Conservation (phyloP, 2,329 filamentous ascomycete species). For the Diatrype stigma region DNA sequence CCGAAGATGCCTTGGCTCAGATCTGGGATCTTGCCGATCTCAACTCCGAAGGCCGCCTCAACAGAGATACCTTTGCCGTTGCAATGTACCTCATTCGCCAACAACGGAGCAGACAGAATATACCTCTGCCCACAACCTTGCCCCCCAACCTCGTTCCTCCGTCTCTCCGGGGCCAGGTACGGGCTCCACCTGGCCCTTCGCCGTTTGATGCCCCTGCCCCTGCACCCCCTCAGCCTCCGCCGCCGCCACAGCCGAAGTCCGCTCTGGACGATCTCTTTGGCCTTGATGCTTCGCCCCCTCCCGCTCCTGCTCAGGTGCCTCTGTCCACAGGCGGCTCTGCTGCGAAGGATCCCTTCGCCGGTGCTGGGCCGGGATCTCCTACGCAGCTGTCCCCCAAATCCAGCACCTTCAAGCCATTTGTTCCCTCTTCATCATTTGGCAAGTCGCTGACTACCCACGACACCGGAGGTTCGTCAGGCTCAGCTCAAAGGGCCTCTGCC, state of each 20-base stretch:
- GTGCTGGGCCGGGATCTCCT: slow-evolving; percentile 52
- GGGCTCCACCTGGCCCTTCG: slow-evolving; percentile 44
- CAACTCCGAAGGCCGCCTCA: slow-evolving; percentile 81
- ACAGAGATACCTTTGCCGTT: slow-evolving; percentile 88
- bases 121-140: slow-evolving; percentile 67
- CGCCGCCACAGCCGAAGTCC: slow-evolving; percentile 58
- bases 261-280: slow-evolving; percentile 93
- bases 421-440: slow-evolving; percentile 89
- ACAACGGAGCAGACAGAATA: slow-evolving; percentile 69
- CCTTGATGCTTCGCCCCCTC: slow-evolving; percentile 64
- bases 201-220: slow-evolving; percentile 44
- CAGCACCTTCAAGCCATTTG: slow-evolving; percentile 78
- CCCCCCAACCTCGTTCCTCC: slow-evolving; percentile 82
- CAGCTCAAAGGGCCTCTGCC: slow-evolving; percentile 43
- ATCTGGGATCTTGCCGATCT: slow-evolving; percentile 98
- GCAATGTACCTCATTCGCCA: slow-evolving; percentile 96
- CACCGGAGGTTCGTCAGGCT: slow-evolving; percentile 60
- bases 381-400: slow-evolving; percentile 43
- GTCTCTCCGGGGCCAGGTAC: slow-evolving; percentile 65
- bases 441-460: slow-evolving; percentile 72
- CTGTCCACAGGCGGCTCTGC: slow-evolving; percentile 72
- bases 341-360: slow-evolving; percentile 59
- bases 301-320: slow-evolving; percentile 54
- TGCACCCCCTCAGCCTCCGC: slow-evolving; percentile 29
- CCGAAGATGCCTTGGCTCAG: slow-evolving; percentile 84